Evolutionary conservation across 495 filamentous ascomycete genomes (phyloP), one percentile per base, ranked within the genome.

Genomic region (Sporormia fimetaria): DNA sequence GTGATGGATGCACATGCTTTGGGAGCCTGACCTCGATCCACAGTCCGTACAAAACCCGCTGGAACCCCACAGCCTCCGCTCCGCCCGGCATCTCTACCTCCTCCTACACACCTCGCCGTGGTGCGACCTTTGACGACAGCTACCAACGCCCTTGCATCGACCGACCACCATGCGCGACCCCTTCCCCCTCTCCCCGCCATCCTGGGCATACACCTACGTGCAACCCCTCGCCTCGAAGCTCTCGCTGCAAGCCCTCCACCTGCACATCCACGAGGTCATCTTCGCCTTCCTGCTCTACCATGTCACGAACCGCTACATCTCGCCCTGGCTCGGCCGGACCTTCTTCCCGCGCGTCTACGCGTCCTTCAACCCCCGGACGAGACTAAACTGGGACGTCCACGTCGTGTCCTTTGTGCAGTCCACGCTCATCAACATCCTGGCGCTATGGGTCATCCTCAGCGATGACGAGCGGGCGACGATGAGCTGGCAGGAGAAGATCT

Each of bases 351-450:
- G 58, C 22, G 69, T 69, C 50, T 98, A 96, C 63, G 63, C 69
- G 9, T 65, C 67, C 21, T 66, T 94, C 40, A 70, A 69, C 34
- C 62, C 60, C 7, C 71, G 78, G 21, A 88, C 81, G 33, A 76
- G 71, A 59, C 64, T 88, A 47, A 96, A 88, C 71, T 99, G 90
- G 90, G 81, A 99, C 62, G 80, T 94, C 20, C 90, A 95, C 58
- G 81, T 95, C 52, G 92, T 96, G 16, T 93, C 84, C 10, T 64
- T 99, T n/a, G 65, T 83, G 12, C 90, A 99, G 67, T 80, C 76
- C 54, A 65, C 71, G 11, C 63, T 87, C n/a, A 84, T 99, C 64
- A 84, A 80, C 57, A 56, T 44, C 29, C 57, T 82, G 26, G 83
- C 86, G 10, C 58, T 99, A 23, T 95, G 80, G 78, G 75, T 87